These are phyloP conservation scores for Carex parvula DNA, from an alignment of 176 grass and related monocot genomes.

Conservation along the genomic window DNA sequence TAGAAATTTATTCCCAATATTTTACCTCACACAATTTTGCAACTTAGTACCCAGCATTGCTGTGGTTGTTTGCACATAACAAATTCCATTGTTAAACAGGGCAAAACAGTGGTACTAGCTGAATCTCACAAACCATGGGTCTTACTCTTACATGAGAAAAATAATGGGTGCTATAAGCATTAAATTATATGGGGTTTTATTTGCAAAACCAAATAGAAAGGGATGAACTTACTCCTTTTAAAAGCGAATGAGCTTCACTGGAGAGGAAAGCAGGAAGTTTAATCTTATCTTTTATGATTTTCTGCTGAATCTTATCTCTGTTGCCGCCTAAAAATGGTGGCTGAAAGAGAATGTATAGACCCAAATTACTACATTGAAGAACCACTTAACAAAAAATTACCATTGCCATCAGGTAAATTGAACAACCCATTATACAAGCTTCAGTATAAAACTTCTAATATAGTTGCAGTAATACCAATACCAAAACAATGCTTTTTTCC, in stretches of 20 bases:
- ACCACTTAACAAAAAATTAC: neutral
- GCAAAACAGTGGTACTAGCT: neutral
- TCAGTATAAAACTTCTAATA: neutral
- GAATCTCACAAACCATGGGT: neutral
- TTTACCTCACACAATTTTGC: neutral
- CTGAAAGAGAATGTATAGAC: slow-evolving; percentile 37
- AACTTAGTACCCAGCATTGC: neutral
- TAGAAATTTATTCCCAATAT: neutral
- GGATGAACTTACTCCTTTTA: slow-evolving; percentile 80
- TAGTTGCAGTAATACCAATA: neutral
- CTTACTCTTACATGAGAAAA: neutral
- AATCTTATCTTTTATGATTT: slow-evolving; percentile 91
- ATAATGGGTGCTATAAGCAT: neutral
- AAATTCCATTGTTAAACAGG: neutral
- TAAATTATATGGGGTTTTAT: neutral
- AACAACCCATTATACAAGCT: slow-evolving; percentile 20
- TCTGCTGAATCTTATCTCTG: slow-evolving; percentile 86
- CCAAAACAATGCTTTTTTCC: neutral
- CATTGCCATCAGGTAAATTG: neutral
- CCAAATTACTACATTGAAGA: slow-evolving; percentile 7
- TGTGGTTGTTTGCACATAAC: neutral
- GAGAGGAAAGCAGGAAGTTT: slow-evolving; percentile 73
- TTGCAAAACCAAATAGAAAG: neutral
- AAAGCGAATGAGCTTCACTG: slow-evolving; percentile 82
- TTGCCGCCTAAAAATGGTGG: slow-evolving; percentile 82